Evolutionary conservation across 306 rosid species (phyloP), one percentile per base, ranked within the genome.

Genomic region (Inga leiocalycina): DNA sequence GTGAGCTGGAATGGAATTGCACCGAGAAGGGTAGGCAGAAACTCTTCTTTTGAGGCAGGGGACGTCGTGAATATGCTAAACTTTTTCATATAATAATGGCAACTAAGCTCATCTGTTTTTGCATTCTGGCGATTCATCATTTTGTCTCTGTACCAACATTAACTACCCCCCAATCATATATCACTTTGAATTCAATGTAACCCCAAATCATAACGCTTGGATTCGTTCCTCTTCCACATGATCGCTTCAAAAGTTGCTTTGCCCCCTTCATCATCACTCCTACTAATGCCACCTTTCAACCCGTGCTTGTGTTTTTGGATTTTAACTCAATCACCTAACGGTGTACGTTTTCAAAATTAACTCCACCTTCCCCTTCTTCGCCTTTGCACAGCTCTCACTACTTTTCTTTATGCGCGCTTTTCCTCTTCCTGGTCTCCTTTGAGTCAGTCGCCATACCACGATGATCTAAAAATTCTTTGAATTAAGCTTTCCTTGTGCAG

Each of bases 1-100:
- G 81, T 10, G 91, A 87, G 84, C 85, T 90, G 97, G 92, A 44
- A 44, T 37, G 2, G 3, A 91, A 78, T 88, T 88, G 89, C 97
- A 93, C 93, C 79, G 39, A 81, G 52, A 12, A 37, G 41, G 41
- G 41, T 37, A 37, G 41, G 41, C 41, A 17, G 62, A 15, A 54
- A 61, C 37, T 85, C 67, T 67, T 61, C 73, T 82, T 88, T 88
- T 85, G 35, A 77, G 85, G 85, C 81, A 72, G 75, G 68, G 68
- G 56, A 49, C 2, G 43, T 39, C 20, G 37, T 24, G 68, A 43
- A 10, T 8, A 79, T 70, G 76, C 48, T 57, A 30, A 85, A 82
- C 81, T 80, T 82, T 79, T 66, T 34, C 39, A 32, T 45, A 46
- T 39, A 49, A 65, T 57, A 71, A 75, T 80, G 5, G 43, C 34